phyloP scores from a whole-genome alignment of 2,329 filamentous ascomycete genomes.

The Aspergillus japonicus region DNA sequence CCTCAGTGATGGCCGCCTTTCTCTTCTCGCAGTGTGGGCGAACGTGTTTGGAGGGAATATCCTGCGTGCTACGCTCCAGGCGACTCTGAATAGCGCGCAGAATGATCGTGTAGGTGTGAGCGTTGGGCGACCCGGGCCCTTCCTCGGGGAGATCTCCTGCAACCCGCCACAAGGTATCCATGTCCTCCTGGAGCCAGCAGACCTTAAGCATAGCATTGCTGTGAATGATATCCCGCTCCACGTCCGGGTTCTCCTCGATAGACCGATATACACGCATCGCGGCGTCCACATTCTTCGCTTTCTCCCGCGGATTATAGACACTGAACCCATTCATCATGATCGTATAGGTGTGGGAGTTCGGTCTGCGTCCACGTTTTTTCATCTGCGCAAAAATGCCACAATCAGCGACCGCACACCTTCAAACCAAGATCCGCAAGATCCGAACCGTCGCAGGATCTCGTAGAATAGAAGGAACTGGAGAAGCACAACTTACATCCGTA shows the following conservation, averaged over 20 bases:
- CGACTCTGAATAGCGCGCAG: constrained; percentile 68
- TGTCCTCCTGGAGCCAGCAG: constrained; percentile 70
- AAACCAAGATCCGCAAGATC: too few relatives aligned
- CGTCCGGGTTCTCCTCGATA: constrained; percentile 62
- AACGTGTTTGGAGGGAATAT: constrained; percentile 31
- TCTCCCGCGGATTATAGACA: constrained; percentile 52
- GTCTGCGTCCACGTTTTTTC: constrained; percentile 85
- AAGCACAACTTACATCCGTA: constrained; percentile 66
- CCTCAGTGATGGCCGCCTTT: constrained; percentile 58
- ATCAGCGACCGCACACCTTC: neutral
- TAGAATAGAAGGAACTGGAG: neutral
- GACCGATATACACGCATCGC: constrained; percentile 75
- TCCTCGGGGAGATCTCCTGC: constrained; percentile 67
- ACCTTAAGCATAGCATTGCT: constrained; percentile 85
- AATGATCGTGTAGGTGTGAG: constrained; percentile 76
- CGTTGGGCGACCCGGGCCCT: constrained; percentile 64
- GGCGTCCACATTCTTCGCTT: constrained; percentile 61
- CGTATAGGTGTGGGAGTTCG: constrained; percentile 80
- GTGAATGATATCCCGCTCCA: constrained; percentile 76
- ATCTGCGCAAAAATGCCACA: constrained; percentile 56
- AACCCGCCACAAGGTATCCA: constrained; percentile 78
- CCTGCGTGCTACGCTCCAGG: constrained; percentile 32
- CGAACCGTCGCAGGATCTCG: too few relatives aligned
- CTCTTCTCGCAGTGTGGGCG: constrained; percentile 29
- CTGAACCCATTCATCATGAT: constrained; percentile 76